phyloP scores from a whole-genome alignment of 257 asterid species.

The Nicotiana otophora region DNA sequence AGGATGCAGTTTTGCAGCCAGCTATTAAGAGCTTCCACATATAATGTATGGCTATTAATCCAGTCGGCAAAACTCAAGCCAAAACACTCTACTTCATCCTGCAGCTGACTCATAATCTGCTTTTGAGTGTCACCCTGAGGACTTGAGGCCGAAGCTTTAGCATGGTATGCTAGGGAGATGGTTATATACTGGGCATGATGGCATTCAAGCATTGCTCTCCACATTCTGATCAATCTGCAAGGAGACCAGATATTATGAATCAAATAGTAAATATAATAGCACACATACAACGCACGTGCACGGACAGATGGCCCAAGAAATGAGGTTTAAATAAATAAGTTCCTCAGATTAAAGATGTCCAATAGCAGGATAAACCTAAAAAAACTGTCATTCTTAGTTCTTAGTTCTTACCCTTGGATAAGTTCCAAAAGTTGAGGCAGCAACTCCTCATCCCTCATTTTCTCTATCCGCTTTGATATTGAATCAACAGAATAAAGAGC shows the following conservation, averaged over 20 bases:
- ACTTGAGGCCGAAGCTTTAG: constrained; percentile 39
- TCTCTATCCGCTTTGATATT: constrained; percentile 88
- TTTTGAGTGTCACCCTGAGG: constrained; percentile 62
- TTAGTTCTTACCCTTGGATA: constrained; percentile 61
- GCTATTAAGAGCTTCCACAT: constrained; percentile 75
- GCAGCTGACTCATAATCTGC: constrained; percentile 69
- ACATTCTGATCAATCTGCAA: constrained; percentile 76
- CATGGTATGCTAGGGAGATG: constrained; percentile 85
- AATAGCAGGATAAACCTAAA: background rate
- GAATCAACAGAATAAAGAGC: constrained; percentile 88
- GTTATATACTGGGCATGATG: constrained; percentile 95
- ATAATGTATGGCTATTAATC: constrained; percentile 82
- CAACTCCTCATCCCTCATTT: constrained; percentile 92
- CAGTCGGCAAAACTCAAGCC: constrained; percentile 92
- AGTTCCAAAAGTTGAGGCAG: constrained; percentile 88
- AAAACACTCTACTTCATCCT: constrained; percentile 83
- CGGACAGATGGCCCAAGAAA: background rate
- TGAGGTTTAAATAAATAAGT: background rate
- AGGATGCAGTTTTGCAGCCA: constrained; percentile 94
- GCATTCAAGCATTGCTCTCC: constrained; percentile 99
- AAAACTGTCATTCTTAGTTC: background rate
- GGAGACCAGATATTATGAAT: background rate
- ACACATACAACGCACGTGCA: background rate
- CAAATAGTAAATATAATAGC: background rate
- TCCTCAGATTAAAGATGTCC: background rate